Conservation (phyloP, 139 green algal genomes). For the Chlamydomonas sp. region DNA sequence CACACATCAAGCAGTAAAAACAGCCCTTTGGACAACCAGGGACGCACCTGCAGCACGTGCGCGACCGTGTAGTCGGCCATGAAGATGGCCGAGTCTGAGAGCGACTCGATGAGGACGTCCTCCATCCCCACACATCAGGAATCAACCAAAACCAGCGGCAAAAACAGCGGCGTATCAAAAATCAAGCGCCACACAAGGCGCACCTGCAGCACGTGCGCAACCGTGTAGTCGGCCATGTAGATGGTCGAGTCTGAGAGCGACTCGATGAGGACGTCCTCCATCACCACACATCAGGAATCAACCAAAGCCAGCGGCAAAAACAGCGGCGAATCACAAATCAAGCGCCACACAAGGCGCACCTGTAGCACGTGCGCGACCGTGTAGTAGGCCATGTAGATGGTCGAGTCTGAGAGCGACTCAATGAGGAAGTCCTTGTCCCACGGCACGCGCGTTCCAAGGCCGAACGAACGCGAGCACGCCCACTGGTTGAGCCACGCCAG, state of each 20-base stretch:
- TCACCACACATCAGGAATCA: too few species aligned
- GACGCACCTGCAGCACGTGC: slow-evolving; percentile 64
- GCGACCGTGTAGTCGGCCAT: slow-evolving; percentile 99
- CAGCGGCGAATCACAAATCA: background rate
- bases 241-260: slow-evolving; percentile 97
- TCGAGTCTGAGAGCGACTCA: slow-evolving; percentile 96
- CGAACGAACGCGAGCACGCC: slow-evolving; percentile 93
- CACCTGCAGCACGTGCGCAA: slow-evolving; percentile 77
- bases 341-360: slow-evolving; percentile 13
- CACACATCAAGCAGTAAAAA: background rate
- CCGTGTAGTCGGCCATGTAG: slow-evolving; percentile 99
- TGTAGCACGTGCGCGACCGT: slow-evolving; percentile 82
- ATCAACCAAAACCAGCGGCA: too few species aligned
- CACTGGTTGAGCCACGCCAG: slow-evolving; percentile 95
- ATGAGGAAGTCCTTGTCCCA: slow-evolving; percentile 95
- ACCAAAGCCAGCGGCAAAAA: background rate
- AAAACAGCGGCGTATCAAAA: background rate
- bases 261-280: slow-evolving; percentile 96
- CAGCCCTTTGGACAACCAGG: background rate
- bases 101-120: slow-evolving; percentile 94
- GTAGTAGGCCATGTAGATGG: slow-evolving; percentile 99
- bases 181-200: background rate
- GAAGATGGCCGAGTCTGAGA: slow-evolving; percentile 98
- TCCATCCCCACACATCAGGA: too few species aligned
- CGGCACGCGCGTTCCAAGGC: slow-evolving; percentile 88